Evolutionary conservation across 1,284 basidiomycete genomes (phyloP), one percentile per base, ranked within the genome.

Genomic region (Mycosarcoma mackinlayi): DNA sequence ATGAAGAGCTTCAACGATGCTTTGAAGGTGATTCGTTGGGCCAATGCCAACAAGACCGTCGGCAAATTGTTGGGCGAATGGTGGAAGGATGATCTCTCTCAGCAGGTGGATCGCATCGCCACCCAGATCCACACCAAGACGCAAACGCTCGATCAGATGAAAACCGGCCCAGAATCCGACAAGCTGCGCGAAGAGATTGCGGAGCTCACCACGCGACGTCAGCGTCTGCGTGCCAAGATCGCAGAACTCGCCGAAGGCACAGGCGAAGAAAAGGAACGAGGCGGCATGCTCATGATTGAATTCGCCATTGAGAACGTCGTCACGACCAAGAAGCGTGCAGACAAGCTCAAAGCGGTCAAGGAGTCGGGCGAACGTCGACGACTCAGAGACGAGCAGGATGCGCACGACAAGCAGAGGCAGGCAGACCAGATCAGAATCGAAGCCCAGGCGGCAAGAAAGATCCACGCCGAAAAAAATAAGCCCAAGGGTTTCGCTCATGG

Each of bases 21-120:
- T 3, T 86, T 99, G 30, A 90, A 92, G 39, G 91, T 97, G 1
- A 84, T 98, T 31, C 87, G 95, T 21, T 98, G 93, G 92, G 90
- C 91, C 16, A 99, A 98, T 85, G 95, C 92, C 80, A 94, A 95
- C 83, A 70, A 70, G 24, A 44, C 53, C 4, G 61, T 79, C 16
- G 46, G 39, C 4, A 62, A 63, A 21, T 56, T 79, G 0, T 66
- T 82, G 19, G 45, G 52, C 23, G 65, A 73, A 47, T 81, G 76
- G 77, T 77, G 74, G 71, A 54, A 41, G 10, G 73, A 78, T 16
- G 80, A 82, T 23, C 75, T 82, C 4, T 61, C 67, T 31, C 50
- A 55, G 23, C 59, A 60, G 25, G 50, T 68, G 10, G 63, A 67
- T 10, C 46, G 58, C 13, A 56, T 76, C 35, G 52, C 64, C 10